A percentile compares a stretch with the other conserved stretches of the same genome.
These are phyloP conservation scores for Candida lessepsii DNA, from an alignment of 805 yeast species.

Conservation along the genomic window DNA sequence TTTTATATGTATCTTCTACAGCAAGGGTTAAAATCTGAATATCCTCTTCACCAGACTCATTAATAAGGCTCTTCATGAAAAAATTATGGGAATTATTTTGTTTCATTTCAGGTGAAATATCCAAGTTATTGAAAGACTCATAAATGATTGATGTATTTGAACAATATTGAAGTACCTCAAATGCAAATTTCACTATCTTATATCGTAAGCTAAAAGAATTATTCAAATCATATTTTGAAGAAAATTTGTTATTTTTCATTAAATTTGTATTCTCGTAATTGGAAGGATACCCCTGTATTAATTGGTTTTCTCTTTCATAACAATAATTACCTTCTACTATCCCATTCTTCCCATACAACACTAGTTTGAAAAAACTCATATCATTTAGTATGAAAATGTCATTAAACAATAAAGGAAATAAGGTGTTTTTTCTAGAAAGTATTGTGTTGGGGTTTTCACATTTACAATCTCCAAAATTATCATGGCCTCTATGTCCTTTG, in stretches of 20 bases:
- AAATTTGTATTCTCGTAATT: too few species aligned
- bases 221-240: not conserved
- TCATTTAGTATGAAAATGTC: too few species aligned
- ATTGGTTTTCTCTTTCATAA: conserved; percentile 24
- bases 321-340: conserved; percentile 20
- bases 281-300: conserved; percentile 16
- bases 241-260: not conserved
- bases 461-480: too few species aligned
- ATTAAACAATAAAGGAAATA: too few species aligned
- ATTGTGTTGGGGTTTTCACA: too few species aligned
- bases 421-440: not conserved
- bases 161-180: not conserved
- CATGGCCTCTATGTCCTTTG: not conserved
- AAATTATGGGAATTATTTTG: too few species aligned
- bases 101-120: too few species aligned
- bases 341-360: conserved; percentile 1
- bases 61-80: too few species aligned
- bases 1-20: not conserved
- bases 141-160: not conserved
- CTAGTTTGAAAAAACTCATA: not conserved
- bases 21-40: not conserved
- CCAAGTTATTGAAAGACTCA: not conserved
- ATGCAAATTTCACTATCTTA: not conserved
- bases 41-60: too few species aligned
- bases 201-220: conserved; percentile 7